Conservation (phyloP, 192 early-diverging fungal species). For the Paraglomus occultum region DNA sequence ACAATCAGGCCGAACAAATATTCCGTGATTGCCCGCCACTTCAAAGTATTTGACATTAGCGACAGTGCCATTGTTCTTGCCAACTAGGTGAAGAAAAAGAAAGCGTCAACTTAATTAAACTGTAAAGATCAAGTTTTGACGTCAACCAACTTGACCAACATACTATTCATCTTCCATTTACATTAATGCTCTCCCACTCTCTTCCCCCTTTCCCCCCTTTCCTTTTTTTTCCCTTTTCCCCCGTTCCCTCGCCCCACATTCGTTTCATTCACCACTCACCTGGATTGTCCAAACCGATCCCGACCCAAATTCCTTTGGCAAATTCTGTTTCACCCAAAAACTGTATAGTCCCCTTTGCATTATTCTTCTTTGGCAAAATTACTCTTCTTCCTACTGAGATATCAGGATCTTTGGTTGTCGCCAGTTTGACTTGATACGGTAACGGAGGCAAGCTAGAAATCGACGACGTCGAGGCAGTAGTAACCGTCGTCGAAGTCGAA, state of each 20-base stretch:
- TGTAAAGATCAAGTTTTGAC: no score
- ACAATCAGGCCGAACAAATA: slow-evolving; percentile 31
- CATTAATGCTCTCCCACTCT: no score
- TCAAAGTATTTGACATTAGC: slow-evolving; percentile 24
- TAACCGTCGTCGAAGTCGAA: slow-evolving; percentile 6
- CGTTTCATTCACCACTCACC: slow-evolving; percentile 11
- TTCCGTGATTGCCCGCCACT: slow-evolving; percentile 18
- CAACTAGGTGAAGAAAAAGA: slow-evolving; percentile 6
- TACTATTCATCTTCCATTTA: no score
- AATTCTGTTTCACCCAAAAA: slow-evolving; percentile 32
- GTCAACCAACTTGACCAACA: no score
- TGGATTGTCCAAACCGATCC: slow-evolving; percentile 26
- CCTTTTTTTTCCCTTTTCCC: no score
- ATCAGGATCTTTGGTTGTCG: slow-evolving; percentile 18
- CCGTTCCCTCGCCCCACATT: no score
- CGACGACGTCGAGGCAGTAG: not conserved
- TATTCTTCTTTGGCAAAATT: slow-evolving; percentile 29
- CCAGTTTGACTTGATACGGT: slow-evolving; percentile 23
- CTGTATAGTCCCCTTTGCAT: slow-evolving; percentile 26
- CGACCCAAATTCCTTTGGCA: slow-evolving; percentile 29
- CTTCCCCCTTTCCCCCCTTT: no score
- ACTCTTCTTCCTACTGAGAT: slow-evolving; percentile 30
- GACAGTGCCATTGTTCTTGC: slow-evolving; percentile 29
- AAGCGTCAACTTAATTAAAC: not conserved
- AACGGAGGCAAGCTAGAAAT: slow-evolving; percentile 22